A percentile compares a stretch with the other conserved stretches of the same genome.
phyloP scores from a whole-genome alignment of 2,329 filamentous ascomycete genomes.

The Xylariaceae sp. region DNA sequence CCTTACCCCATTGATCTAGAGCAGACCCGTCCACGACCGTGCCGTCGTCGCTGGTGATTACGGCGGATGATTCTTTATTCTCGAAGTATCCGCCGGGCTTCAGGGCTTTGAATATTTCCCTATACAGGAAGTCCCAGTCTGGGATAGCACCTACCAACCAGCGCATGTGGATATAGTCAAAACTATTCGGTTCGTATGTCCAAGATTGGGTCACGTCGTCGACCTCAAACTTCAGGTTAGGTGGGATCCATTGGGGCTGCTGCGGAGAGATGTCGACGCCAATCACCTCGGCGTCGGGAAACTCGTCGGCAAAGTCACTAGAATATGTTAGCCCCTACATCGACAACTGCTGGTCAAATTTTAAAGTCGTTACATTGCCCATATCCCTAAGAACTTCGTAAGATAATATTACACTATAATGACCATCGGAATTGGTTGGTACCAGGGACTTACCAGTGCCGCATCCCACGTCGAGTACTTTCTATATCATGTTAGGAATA shows the following conservation, averaged over 20 bases:
- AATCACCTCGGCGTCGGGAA: constrained; percentile 34
- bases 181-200: constrained; percentile 52
- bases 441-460: constrained; percentile 30
- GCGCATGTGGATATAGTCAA: constrained; percentile 65
- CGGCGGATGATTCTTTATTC: constrained; percentile 31
- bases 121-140: constrained; percentile 57
- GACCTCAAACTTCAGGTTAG: constrained; percentile 38
- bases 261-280: constrained; percentile 42
- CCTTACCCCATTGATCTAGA: constrained; percentile 39
- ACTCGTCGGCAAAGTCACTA: constrained; percentile 46
- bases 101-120: constrained; percentile 52
- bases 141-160: constrained; percentile 58
- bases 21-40: constrained; percentile 34
- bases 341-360: not conserved
- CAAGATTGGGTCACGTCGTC: constrained; percentile 41
- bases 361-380: constrained; percentile 33
- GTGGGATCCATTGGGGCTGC: constrained; percentile 45
- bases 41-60: constrained; percentile 34
- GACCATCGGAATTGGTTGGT: not conserved
- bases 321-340: not conserved
- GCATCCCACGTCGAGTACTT: constrained; percentile 35
- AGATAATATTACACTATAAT: not conserved
- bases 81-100: constrained; percentile 53
- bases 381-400: constrained; percentile 28
- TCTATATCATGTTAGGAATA: constrained; percentile 22